These are phyloP conservation scores for Haplographium delicatum DNA, from an alignment of 495 filamentous ascomycete species.

Conservation along the genomic window DNA sequence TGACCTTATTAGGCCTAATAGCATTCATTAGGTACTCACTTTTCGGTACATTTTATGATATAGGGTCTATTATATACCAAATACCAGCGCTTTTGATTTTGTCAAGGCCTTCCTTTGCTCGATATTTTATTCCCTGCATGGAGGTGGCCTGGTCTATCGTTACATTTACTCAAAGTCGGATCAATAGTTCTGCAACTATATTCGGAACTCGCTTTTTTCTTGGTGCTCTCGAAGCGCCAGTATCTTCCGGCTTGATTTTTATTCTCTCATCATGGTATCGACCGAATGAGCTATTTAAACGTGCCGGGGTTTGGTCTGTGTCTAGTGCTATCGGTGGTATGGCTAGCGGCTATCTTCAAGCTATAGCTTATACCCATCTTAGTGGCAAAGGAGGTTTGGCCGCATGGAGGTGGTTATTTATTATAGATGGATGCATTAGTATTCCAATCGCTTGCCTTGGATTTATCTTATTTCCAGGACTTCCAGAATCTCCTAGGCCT, in stretches of 20 bases:
- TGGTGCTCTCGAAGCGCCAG: conserved; percentile 53
- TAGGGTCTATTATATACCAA: conserved; percentile 41
- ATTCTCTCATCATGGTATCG: conserved; percentile 63
- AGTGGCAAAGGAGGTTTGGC: conserved; percentile 43
- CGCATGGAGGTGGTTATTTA: conserved; percentile 66
- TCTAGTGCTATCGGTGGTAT: conserved; percentile 43
- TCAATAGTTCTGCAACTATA: conserved; percentile 42
- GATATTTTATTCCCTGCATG: conserved; percentile 46
- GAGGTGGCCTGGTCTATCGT: conserved; percentile 54
- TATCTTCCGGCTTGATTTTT: conserved; percentile 57
- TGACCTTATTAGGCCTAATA: too few species aligned
- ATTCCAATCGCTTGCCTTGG: conserved; percentile 54
- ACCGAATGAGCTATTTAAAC: conserved; percentile 56
- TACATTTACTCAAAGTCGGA: conserved; percentile 44
- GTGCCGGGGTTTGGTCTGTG: conserved; percentile 46
- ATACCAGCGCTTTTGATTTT: conserved; percentile 42
- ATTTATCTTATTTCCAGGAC: conserved; percentile 53
- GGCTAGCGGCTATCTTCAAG: conserved; percentile 49
- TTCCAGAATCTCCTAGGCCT: conserved; percentile 44
- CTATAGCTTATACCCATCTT: conserved; percentile 45
- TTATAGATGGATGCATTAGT: conserved; percentile 38
- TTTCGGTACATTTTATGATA: conserved; percentile 32
- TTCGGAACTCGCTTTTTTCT: conserved; percentile 62
- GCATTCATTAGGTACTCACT: conserved; percentile 16
- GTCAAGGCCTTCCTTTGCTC: conserved; percentile 32